phyloP scores from a whole-genome alignment of 257 asterid species.

The Solanum bulbocastanum region DNA sequence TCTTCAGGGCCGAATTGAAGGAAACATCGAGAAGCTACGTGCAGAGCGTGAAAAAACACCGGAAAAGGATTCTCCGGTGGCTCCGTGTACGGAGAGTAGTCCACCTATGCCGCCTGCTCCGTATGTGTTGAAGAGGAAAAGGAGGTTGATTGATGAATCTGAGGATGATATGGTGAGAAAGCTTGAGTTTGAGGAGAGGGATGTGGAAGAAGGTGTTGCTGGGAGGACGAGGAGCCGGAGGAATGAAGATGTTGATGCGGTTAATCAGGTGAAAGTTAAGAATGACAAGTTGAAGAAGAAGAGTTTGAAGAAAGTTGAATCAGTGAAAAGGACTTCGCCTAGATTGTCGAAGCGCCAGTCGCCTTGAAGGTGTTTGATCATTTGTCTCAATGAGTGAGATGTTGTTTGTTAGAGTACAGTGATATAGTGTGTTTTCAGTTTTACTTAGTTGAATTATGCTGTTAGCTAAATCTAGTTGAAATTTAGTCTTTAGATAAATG shows the following conservation, averaged over 20 bases:
- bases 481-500: neutral
- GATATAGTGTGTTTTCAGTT: neutral
- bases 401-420: neutral
- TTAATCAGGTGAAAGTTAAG: slow-evolving; percentile 3
- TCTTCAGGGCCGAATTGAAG: slow-evolving; percentile 91
- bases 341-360: slow-evolving; percentile 24
- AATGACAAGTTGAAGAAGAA: slow-evolving; percentile 4
- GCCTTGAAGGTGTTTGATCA: slow-evolving; percentile 15
- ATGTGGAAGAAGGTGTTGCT: neutral
- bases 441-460: neutral
- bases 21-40: slow-evolving; percentile 54
- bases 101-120: slow-evolving; percentile 78
- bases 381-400: neutral
- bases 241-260: neutral
- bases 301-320: slow-evolving; percentile 7
- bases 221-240: slow-evolving; percentile 18
- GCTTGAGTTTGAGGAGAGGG: slow-evolving; percentile 49
- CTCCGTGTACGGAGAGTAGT: neutral
- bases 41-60: slow-evolving; percentile 35
- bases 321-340: slow-evolving; percentile 44
- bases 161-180: slow-evolving; percentile 41
- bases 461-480: neutral
- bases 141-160: slow-evolving; percentile 42
- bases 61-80: neutral
- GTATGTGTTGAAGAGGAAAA: slow-evolving; percentile 51